phyloP scores from a whole-genome alignment of 1,284 basidiomycete genomes.

The Sporisorium sorghi region DNA sequence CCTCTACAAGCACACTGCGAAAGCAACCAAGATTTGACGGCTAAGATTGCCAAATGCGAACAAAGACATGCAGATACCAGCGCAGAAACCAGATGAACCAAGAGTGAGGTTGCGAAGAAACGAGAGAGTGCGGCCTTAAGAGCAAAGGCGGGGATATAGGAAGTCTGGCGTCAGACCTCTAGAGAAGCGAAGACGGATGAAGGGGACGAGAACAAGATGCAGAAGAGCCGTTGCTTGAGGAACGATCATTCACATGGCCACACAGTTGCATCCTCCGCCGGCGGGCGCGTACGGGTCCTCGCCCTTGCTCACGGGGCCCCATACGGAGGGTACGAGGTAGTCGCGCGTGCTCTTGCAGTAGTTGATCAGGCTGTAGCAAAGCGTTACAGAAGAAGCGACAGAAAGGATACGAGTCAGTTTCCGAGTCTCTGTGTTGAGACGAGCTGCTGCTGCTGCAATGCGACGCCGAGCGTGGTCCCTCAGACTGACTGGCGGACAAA shows the following conservation, averaged over 20 bases:
- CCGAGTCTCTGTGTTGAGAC: too few relatives aligned
- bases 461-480: neutral
- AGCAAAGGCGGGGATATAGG: slow-evolving; percentile 15
- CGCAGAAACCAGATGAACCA: neutral
- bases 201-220: too few relatives aligned
- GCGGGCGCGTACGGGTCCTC: slow-evolving; percentile 89
- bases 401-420: neutral
- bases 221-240: neutral
- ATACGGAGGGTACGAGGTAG: slow-evolving; percentile 87
- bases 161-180: slow-evolving; percentile 9
- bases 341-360: slow-evolving; percentile 91
- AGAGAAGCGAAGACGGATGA: neutral
- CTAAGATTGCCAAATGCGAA: slow-evolving; percentile 16
- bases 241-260: slow-evolving; percentile 49
- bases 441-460: too few relatives aligned
- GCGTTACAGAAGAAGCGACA: neutral
- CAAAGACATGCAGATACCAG: slow-evolving; percentile 8
- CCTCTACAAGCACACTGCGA: neutral
- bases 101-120: neutral
- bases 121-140: neutral
- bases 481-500: neutral
- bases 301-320: slow-evolving; percentile 89
- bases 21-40: neutral
- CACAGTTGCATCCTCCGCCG: slow-evolving; percentile 71
- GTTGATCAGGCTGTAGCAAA: slow-evolving; percentile 80